Conservation (phyloP, 345 rosid species). For the Geranium brycei region DNA sequence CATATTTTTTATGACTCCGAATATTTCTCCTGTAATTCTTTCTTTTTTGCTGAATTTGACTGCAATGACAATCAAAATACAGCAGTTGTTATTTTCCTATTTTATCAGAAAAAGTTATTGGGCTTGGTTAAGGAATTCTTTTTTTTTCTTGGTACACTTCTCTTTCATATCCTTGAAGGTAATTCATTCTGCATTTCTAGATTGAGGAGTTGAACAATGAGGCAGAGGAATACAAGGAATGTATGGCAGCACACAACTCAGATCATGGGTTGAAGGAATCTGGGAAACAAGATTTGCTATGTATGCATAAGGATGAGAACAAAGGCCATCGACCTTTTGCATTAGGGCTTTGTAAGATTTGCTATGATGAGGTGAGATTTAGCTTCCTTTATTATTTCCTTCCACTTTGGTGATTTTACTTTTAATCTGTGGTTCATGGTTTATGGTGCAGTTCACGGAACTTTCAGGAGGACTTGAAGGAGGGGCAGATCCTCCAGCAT, state of each 20-base stretch:
- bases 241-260: slow-evolving; percentile 16
- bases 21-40: no score
- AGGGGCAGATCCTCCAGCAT: slow-evolving; percentile 88
- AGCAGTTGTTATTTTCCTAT: no score
- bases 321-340: slow-evolving; percentile 23
- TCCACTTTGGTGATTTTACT: background rate
- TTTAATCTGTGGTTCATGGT: background rate
- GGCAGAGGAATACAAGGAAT: slow-evolving; percentile 29
- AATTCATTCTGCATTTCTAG: slow-evolving; percentile 20
- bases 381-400: slow-evolving; percentile 3
- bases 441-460: slow-evolving; percentile 35
- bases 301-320: slow-evolving; percentile 43
- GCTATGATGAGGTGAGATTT: slow-evolving; percentile 51
- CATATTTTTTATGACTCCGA: no score
- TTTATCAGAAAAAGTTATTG: no score
- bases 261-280: slow-evolving; percentile 16
- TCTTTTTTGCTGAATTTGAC: no score
- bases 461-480: slow-evolving; percentile 77
- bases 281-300: slow-evolving; percentile 31
- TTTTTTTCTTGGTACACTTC: background rate
- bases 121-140: no score
- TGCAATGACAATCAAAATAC: no score
- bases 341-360: slow-evolving; percentile 59
- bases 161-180: background rate
- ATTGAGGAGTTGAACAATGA: slow-evolving; percentile 54